Evolutionary conservation across 2,329 filamentous ascomycete genomes (phyloP).

Genomic region (Apiospora pterosperma): DNA sequence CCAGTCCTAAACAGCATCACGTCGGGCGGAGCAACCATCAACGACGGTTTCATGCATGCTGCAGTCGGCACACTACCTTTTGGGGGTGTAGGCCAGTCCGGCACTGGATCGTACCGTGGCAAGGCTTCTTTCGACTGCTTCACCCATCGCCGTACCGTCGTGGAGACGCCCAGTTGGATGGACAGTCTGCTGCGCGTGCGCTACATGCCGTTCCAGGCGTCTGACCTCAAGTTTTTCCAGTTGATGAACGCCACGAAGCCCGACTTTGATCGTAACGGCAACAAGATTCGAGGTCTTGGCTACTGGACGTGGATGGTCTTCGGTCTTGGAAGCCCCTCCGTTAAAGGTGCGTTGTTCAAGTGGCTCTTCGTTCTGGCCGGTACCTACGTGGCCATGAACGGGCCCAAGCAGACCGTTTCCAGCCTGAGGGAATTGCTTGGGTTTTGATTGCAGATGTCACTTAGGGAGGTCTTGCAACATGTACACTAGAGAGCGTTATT

Average conservation of each 20-base stretch:
- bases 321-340: slow-evolving; percentile 46
- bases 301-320: slow-evolving; percentile 54
- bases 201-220: slow-evolving; percentile 59
- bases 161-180: slow-evolving; percentile 63
- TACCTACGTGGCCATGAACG: slow-evolving; percentile 27
- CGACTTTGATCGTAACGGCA: slow-evolving; percentile 61
- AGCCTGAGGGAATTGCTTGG: neutral
- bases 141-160: slow-evolving; percentile 47
- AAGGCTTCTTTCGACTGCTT: slow-evolving; percentile 64
- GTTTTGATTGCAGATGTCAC: neutral
- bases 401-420: neutral
- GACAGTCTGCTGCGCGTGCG: slow-evolving; percentile 65
- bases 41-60: slow-evolving; percentile 67
- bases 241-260: slow-evolving; percentile 43
- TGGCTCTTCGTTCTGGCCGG: slow-evolving; percentile 45
- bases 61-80: slow-evolving; percentile 71
- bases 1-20: slow-evolving; percentile 59
- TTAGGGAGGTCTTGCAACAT: neutral
- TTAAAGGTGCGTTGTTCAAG: slow-evolving; percentile 47
- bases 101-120: slow-evolving; percentile 74
- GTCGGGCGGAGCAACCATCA: slow-evolving; percentile 66
- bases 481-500: neutral
- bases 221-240: slow-evolving; percentile 41
- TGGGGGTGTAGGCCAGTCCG: slow-evolving; percentile 79
- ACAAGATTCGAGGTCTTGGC: slow-evolving; percentile 43